Evolutionary conservation across 2,329 filamentous ascomycete genomes (phyloP), one percentile per base, ranked within the genome.

Genomic region (Epichloe elymi): DNA sequence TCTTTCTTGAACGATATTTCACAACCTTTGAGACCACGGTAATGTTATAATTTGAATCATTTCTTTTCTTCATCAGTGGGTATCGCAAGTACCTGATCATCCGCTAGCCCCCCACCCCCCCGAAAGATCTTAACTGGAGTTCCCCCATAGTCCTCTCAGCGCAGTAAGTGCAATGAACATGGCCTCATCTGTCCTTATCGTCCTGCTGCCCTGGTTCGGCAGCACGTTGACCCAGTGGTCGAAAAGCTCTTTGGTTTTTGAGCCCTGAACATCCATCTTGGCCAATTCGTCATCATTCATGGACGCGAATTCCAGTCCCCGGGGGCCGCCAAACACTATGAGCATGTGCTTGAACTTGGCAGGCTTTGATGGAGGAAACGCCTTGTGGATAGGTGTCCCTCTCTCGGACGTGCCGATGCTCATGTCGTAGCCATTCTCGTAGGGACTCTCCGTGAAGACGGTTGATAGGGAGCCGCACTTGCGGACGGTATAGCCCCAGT

Each of bases 361-460:
- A 45, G 64, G 65, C 61, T 67, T 73, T 55, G 59, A 65, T 11
- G 66, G 61, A 1, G 72, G 72, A 53, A 76, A 76, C 2, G 64
- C 70, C 48, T 66, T 67, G n/a, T 67, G 69, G 17, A 74, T 65
- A 0, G 79, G 69, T 37, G 72, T 59, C 48, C 88, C 85, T 55
- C 86, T 80, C 68, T 94, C 88, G 3, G 86, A 91, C 0, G 88
- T 94, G 15, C 88, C 88, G 57, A 95, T 81, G 58, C 82, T 87
- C 51, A 90, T 59, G 65, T 94, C 87, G 66, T 95, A 95, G 12
- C 88, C 88, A 44, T 79, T 80, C 51, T 86, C 80, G 62, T 79
- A 88, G 0, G 80, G 75, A 57, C 80, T 83, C 63, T 90, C 86
- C 4, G 86, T 89, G 60, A 91, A 89, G 7, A 94, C 80, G 5